Percentiles rank a stretch among this genome's conserved stretches.
Conservation (phyloP, 2,329 filamentous ascomycete species). For the Byssothecium circinans region DNA sequence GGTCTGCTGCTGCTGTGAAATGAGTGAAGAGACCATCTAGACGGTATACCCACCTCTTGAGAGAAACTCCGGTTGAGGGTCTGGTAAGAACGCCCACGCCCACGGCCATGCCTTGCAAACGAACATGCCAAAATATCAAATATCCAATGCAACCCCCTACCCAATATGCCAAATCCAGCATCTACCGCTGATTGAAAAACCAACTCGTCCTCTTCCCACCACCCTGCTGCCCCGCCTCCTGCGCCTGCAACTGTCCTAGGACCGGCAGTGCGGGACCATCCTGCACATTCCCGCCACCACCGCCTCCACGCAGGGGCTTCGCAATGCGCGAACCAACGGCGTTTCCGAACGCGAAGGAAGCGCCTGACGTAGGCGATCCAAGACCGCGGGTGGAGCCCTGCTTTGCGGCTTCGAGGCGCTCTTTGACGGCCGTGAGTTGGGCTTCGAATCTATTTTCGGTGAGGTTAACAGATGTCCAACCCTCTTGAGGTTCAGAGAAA, state of each 20-base stretch:
- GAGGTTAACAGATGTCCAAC: constrained; percentile 12
- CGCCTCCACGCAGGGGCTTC: constrained; percentile 62
- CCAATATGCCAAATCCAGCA: neutral
- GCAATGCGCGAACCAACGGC: constrained; percentile 60
- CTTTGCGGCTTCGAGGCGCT: constrained; percentile 94
- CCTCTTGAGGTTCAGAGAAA: constrained; percentile 2
- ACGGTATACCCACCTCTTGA: neutral
- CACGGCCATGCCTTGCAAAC: neutral
- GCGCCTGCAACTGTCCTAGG: constrained; percentile 51
- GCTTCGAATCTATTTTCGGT: constrained; percentile 76
- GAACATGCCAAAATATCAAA: neutral
- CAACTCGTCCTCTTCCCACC: constrained; percentile 72
- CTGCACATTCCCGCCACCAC: constrained; percentile 47
- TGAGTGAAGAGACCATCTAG: too few species aligned
- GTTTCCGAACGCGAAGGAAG: constrained; percentile 67
- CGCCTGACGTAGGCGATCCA: constrained; percentile 58
- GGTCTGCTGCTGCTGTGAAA: too few species aligned
- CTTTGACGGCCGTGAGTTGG: constrained; percentile 95
- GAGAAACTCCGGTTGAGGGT: neutral
- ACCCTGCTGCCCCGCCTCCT: constrained; percentile 57
- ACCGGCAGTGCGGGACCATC: constrained; percentile 46
- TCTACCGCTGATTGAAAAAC: constrained; percentile 66
- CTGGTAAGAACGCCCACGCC: neutral
- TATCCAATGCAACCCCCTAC: neutral
- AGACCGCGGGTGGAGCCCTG: constrained; percentile 85